phyloP scores from a whole-genome alignment of 169 alveolate genomes.

The Babesia gibsoni region DNA sequence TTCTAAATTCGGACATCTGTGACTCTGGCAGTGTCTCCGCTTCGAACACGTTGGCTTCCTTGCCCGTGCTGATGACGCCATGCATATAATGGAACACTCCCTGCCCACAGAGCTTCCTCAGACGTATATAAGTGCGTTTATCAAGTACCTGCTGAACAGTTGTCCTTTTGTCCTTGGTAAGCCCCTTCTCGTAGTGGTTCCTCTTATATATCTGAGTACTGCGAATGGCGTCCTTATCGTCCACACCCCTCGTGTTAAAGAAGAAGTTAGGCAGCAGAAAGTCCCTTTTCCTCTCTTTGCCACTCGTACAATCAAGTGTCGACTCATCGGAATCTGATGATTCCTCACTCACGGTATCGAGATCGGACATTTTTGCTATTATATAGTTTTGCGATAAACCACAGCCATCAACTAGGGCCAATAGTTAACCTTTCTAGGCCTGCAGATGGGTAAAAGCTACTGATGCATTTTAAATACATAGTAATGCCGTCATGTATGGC shows the following conservation, averaged over 20 bases:
- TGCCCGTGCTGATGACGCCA: conserved; percentile 97
- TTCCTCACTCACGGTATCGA: too few species aligned
- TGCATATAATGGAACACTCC: conserved; percentile 87
- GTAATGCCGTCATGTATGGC: too few species aligned
- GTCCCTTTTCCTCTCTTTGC: not conserved
- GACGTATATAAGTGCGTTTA: conserved; percentile 89
- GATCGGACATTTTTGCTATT: too few species aligned
- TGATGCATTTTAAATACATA: too few species aligned
- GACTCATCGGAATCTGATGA: conserved; percentile 10
- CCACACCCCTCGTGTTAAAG: not conserved
- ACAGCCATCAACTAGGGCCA: too few species aligned
- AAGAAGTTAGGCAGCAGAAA: conserved; percentile 4
- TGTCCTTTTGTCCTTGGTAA: conserved; percentile 92
- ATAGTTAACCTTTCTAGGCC: too few species aligned
- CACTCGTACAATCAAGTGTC: not conserved
- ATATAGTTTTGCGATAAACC: too few species aligned
- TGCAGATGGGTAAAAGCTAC: too few species aligned
- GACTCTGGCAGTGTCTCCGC: conserved; percentile 65
- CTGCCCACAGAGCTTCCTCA: conserved; percentile 85
- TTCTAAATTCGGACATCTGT: conserved; percentile 47
- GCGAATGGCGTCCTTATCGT: conserved; percentile 8
- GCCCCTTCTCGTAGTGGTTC: conserved; percentile 71
- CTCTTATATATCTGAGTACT: conserved; percentile 46
- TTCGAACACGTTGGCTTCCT: conserved; percentile 96
- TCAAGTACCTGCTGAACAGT: conserved; percentile 96